Percentiles rank a stretch among this genome's conserved stretches.
Conservation (phyloP, 2,329 filamentous ascomycete genomes). For the Onygenales sp. region DNA sequence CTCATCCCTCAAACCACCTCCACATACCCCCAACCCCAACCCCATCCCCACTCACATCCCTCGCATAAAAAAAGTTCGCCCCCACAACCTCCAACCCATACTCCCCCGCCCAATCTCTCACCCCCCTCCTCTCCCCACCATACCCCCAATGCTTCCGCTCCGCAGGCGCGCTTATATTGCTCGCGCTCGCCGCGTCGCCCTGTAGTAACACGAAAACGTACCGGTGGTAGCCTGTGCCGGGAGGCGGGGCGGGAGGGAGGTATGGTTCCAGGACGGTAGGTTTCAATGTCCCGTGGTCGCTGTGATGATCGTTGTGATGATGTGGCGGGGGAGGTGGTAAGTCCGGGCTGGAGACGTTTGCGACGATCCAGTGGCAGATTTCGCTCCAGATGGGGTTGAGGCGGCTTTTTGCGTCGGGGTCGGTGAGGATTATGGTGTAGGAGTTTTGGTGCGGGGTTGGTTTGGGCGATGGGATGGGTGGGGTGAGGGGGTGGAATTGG, state of each 20-base stretch:
- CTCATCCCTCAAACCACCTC: background rate
- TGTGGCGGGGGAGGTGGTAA: slow-evolving; percentile 4
- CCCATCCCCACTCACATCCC: slow-evolving; percentile 12
- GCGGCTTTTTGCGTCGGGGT: slow-evolving; percentile 49
- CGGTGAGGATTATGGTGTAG: slow-evolving; percentile 44
- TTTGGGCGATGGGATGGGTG: slow-evolving; percentile 9
- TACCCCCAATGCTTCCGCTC: slow-evolving; percentile 49
- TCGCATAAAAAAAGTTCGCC: slow-evolving; percentile 21
- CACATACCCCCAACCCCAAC: background rate
- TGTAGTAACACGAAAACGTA: slow-evolving; percentile 48
- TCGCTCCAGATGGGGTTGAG: slow-evolving; percentile 46
- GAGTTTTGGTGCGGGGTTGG: slow-evolving; percentile 15
- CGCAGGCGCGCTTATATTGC: slow-evolving; percentile 33
- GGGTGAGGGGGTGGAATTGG: slow-evolving; percentile 25
- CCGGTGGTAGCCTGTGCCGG: slow-evolving; percentile 47
- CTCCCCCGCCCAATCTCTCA: slow-evolving; percentile 21
- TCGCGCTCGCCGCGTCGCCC: slow-evolving; percentile 25
- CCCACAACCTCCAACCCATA: slow-evolving; percentile 21
- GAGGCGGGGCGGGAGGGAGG: slow-evolving; percentile 45
- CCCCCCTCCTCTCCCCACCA: slow-evolving; percentile 35
- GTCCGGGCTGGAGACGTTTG: slow-evolving; percentile 12
- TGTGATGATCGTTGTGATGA: background rate
- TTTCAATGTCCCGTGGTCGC: background rate
- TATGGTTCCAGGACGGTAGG: slow-evolving; percentile 25
- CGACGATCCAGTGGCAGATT: slow-evolving; percentile 47